These are phyloP conservation scores for Proliferodiscus dingleyae DNA, from an alignment of 2,329 filamentous ascomycete genomes.

Conservation along the genomic window DNA sequence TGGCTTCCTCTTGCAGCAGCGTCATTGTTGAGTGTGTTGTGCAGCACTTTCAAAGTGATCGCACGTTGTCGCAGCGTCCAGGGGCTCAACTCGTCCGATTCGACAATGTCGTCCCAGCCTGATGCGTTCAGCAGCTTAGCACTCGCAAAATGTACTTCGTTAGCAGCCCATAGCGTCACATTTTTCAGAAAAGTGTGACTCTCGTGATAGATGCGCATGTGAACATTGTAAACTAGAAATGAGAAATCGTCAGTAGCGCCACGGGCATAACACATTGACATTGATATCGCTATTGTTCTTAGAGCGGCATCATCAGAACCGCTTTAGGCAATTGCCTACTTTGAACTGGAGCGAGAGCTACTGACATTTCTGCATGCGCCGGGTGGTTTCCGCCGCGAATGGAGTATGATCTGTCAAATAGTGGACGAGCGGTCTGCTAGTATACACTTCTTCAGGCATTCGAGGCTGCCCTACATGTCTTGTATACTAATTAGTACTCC, in stretches of 20 bases:
- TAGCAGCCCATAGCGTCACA: neutral
- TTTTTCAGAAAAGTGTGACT: neutral
- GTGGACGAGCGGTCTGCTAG: too few species aligned
- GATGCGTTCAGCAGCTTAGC: slow-evolving; percentile 5
- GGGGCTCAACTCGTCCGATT: neutral
- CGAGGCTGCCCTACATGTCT: too few species aligned
- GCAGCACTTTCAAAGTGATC: neutral
- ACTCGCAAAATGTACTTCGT: slow-evolving; percentile 1
- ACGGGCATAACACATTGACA: too few species aligned
- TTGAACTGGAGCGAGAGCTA: neutral
- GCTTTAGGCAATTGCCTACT: neutral
- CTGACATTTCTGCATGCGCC: slow-evolving; percentile 5
- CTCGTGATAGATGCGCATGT: neutral
- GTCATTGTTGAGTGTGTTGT: slow-evolving; percentile 1
- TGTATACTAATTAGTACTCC: too few species aligned
- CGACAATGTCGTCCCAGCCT: slow-evolving; percentile 4
- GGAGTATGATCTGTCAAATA: neutral
- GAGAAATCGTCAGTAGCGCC: neutral
- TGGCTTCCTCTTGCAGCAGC: neutral
- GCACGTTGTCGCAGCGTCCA: slow-evolving; percentile 3
- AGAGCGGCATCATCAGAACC: neutral
- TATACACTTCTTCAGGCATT: too few species aligned
- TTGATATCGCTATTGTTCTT: too few species aligned
- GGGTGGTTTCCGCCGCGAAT: slow-evolving; percentile 1
- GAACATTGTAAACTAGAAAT: slow-evolving; percentile 2